Conservation (phyloP, 2,329 filamentous ascomycete species). For the Zymoseptoria tritici region DNA sequence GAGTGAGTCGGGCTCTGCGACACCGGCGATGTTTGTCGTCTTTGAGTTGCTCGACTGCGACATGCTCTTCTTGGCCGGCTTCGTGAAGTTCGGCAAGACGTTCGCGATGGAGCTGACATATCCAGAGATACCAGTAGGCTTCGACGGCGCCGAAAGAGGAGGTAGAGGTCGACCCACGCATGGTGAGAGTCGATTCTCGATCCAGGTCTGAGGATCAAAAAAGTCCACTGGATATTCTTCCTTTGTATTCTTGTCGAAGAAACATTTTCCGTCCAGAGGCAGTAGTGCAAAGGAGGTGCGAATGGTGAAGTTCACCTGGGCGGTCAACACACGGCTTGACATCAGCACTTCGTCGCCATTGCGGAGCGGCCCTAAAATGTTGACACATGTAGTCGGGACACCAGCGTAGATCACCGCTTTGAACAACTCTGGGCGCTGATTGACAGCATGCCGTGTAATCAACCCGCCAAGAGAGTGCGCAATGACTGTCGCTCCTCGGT, state of each 20-base stretch:
- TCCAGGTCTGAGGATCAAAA: slow-evolving; percentile 72
- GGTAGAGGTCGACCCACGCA: slow-evolving; percentile 65
- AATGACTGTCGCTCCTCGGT: slow-evolving; percentile 69
- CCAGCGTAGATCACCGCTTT: slow-evolving; percentile 80
- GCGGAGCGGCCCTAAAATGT: slow-evolving; percentile 80
- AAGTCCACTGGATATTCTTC: slow-evolving; percentile 79
- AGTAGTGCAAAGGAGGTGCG: slow-evolving; percentile 78
- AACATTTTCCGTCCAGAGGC: slow-evolving; percentile 80
- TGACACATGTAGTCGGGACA: slow-evolving; percentile 77
- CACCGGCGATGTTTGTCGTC: slow-evolving; percentile 13
- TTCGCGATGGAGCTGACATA: slow-evolving; percentile 43
- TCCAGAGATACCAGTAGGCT: slow-evolving; percentile 34
- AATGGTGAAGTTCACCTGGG: slow-evolving; percentile 87
- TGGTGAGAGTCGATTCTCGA: slow-evolving; percentile 68
- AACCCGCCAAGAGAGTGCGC: slow-evolving; percentile 83
- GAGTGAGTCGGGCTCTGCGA: slow-evolving; percentile 21
- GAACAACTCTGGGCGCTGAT: slow-evolving; percentile 76
- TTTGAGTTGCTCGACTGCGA: slow-evolving; percentile 6
- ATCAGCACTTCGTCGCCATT: slow-evolving; percentile 90
- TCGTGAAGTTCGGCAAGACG: slow-evolving; percentile 31
- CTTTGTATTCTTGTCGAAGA: slow-evolving; percentile 72
- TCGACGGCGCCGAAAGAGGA: slow-evolving; percentile 35
- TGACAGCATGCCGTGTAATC: slow-evolving; percentile 81
- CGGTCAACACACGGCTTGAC: slow-evolving; percentile 81
- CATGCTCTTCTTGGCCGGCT: slow-evolving; percentile 19